Evolutionary conservation across 495 filamentous ascomycete species (phyloP).

Genomic region (Penicillium alfredii): DNA sequence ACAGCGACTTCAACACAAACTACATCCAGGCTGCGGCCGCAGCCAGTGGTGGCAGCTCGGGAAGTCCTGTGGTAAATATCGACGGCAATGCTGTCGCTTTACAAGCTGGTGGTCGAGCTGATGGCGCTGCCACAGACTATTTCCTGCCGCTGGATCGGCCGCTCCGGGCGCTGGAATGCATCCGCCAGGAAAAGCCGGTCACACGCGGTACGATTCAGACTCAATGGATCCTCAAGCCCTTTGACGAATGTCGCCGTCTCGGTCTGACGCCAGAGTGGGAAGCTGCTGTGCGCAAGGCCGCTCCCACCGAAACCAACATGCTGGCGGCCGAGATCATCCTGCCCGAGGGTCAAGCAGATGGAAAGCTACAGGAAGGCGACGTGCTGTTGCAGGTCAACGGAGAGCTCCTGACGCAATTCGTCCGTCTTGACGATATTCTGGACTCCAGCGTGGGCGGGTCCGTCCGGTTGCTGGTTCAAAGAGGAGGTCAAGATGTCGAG

Average conservation of each 20-base stretch:
- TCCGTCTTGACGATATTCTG: conserved; percentile 86
- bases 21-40: conserved; percentile 98
- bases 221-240: conserved; percentile 94
- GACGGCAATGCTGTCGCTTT: conserved; percentile 89
- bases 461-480: conserved; percentile 72
- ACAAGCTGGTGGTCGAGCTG: conserved; percentile 88
- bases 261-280: conserved; percentile 85
- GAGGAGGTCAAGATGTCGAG: conserved; percentile 82
- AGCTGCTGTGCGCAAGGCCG: conserved; percentile 66
- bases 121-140: conserved; percentile 96
- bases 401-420: conserved; percentile 88
- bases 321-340: conserved; percentile 93
- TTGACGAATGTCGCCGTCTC: conserved; percentile 91
- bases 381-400: conserved; percentile 93
- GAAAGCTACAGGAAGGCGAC: conserved; percentile 87
- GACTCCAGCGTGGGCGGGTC: conserved; percentile 77
- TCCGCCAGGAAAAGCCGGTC: conserved; percentile 67
- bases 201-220: conserved; percentile 93
- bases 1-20: conserved; percentile 99
- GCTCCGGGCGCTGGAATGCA: conserved; percentile 75
- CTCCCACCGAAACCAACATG: conserved; percentile 93
- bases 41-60: conserved; percentile 92
- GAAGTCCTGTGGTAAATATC: conserved; percentile 93
- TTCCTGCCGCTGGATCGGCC: conserved; percentile 93
- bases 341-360: conserved; percentile 80